Evolutionary conservation across 2,329 filamentous ascomycete genomes (phyloP).

Genomic region (Neonectria coccinea): DNA sequence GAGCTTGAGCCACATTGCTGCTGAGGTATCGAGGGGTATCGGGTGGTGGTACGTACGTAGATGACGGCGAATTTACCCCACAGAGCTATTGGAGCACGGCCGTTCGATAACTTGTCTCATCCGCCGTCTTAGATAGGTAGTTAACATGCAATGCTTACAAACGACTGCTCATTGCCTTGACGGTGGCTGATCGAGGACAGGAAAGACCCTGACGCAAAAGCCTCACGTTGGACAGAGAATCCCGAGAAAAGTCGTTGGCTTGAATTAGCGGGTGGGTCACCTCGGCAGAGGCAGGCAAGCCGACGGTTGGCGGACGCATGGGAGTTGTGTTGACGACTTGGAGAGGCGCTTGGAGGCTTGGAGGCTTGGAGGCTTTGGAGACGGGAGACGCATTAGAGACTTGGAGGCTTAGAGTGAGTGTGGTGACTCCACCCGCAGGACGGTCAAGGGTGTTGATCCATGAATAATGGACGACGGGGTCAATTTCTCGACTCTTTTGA

Average conservation of each 20-base stretch:
- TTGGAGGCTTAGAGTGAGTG: background rate
- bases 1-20: constrained; percentile 23
- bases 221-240: constrained; percentile 16
- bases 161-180: background rate
- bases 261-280: constrained; percentile 17
- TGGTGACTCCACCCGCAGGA: background rate
- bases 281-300: constrained; percentile 23
- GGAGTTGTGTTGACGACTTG: constrained; percentile 4
- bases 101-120: constrained; percentile 11
- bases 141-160: constrained; percentile 1
- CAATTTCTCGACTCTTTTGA: background rate
- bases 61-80: constrained; percentile 1
- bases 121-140: background rate
- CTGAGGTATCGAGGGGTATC: constrained; percentile 10
- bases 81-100: constrained; percentile 9
- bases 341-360: background rate
- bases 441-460: background rate
- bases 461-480: background rate
- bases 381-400: background rate
- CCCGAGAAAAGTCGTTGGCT: constrained; percentile 23
- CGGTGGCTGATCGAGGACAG: constrained; percentile 9
- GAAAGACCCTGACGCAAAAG: constrained; percentile 16
- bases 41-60: no score
- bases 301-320: constrained; percentile 29
- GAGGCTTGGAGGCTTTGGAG: background rate